Evolutionary conservation across 1,139 yeast species (phyloP), one percentile per base, ranked within the genome.

Genomic region (Yamadazyma membranifaciens): DNA sequence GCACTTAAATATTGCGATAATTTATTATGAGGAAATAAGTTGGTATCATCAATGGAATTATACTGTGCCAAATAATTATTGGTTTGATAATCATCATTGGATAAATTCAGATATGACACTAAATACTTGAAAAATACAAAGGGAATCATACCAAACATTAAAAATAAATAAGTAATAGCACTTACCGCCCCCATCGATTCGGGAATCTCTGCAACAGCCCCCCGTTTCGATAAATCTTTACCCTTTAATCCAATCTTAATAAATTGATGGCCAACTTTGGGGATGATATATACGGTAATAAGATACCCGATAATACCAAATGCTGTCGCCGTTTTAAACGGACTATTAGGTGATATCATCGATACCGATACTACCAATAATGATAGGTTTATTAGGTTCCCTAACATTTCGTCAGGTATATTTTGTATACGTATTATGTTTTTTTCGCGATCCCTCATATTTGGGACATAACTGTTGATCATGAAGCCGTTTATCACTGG

Each of bases 171-270:
- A 0, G 91, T 82, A 2, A 86, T 73, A 0, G 96, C 95, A 6
- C 89, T 78, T 0, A 91, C 85, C 1, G 87, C 83, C 2, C 99
- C 99, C 74, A 91, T 83, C 0, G 95, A 78, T 62, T 92, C 99
- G 1, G 98, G 94, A 11, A 91, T 74, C 37, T 59, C 65, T 10
- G 42, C 43, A 3, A 31, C 38, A 0, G 95, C 94, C 17, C 70
- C 75, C 9, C 65, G 64, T 59, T 92, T 92, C 38, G 89, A 81
- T 59, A 88, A 54, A 57, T 92, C 99, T 48, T 75, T 80, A 6
- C 99, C 99, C 47, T 70, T 78, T 17, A 92, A 72, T 0, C 98
- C 98, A 34, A 85, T 80, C 44, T 75, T 74, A 29, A 86, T 74
- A 60, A 94, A 88, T 39, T 81, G 73, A 1, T 79, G 73, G 1